These are phyloP conservation scores for Candolleomyces aberdarensis DNA, from an alignment of 768 basidiomycete species.

Conservation along the genomic window DNA sequence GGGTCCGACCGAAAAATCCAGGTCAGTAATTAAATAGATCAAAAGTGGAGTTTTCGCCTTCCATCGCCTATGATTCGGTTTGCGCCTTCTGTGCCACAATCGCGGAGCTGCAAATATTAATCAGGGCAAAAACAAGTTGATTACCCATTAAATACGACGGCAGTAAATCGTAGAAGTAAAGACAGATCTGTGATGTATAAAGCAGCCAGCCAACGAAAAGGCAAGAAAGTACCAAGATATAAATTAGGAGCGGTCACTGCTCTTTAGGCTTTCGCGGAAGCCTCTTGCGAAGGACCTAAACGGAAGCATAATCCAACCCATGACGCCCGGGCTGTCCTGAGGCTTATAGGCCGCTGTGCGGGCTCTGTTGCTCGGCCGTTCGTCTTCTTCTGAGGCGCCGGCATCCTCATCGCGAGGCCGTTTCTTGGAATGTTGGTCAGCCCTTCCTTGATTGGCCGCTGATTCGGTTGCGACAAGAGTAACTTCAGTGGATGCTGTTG, in stretches of 20 bases:
- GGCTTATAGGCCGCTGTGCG: constrained; percentile 46
- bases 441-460: constrained; percentile 20
- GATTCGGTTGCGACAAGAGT: constrained; percentile 37
- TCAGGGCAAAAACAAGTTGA: too few relatives aligned
- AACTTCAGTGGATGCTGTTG: constrained; percentile 21
- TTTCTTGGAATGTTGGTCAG: constrained; percentile 19
- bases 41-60: too few relatives aligned
- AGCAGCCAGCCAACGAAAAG: neutral
- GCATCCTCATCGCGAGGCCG: constrained; percentile 41
- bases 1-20: too few relatives aligned
- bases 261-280: constrained; percentile 57
- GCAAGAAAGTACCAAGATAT: neutral
- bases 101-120: too few relatives aligned
- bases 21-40: too few relatives aligned
- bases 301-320: constrained; percentile 62
- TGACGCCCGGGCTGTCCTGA: constrained; percentile 43
- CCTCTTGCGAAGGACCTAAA: constrained; percentile 64
- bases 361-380: constrained; percentile 47
- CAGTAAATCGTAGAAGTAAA: too few relatives aligned
- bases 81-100: too few relatives aligned
- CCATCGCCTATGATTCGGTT: too few relatives aligned
- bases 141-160: too few relatives aligned
- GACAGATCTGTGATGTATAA: neutral
- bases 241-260: neutral
- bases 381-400: constrained; percentile 24